Evolutionary conservation across 768 basidiomycete species (phyloP).

Genomic region (Calocera cornea): DNA sequence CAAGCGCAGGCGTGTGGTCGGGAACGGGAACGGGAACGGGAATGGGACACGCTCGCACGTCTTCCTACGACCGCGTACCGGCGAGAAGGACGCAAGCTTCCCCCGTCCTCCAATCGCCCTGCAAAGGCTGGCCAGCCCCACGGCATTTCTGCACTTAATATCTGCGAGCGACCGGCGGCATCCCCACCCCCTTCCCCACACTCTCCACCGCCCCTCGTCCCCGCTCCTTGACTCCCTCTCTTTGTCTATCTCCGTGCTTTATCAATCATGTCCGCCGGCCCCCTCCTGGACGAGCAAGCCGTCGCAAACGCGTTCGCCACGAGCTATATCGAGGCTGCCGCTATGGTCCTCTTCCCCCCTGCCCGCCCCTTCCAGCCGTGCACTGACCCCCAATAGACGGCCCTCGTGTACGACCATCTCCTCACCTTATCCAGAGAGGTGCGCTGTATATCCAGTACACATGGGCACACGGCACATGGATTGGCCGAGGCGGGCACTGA

Average conservation of each 20-base stretch:
- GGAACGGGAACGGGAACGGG: too few relatives aligned
- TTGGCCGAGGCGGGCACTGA: not conserved
- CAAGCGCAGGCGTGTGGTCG: too few relatives aligned
- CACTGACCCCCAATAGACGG: not conserved
- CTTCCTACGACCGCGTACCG: not conserved
- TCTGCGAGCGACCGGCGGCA: not conserved
- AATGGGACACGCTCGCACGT: not conserved
- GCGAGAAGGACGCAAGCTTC: not conserved
- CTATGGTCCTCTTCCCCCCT: not conserved
- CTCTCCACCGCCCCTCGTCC: not conserved
- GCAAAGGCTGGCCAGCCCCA: not conserved
- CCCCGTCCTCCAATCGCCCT: not conserved
- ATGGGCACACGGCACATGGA: too few relatives aligned
- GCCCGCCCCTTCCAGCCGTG: not conserved
- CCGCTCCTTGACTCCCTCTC: not conserved
- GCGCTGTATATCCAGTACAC: not conserved
- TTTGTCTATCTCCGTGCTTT: not conserved
- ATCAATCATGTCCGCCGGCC: not conserved
- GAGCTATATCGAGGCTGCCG: slow-evolving; percentile 1
- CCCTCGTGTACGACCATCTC: not conserved
- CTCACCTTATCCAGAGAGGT: not conserved
- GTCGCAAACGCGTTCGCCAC: not conserved
- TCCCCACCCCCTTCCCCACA: not conserved
- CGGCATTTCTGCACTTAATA: not conserved
- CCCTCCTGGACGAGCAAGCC: not conserved